Base-by-base conservation (phyloP, 2,329 filamentous ascomycete species). In the Sporothrix phasma region DNA sequence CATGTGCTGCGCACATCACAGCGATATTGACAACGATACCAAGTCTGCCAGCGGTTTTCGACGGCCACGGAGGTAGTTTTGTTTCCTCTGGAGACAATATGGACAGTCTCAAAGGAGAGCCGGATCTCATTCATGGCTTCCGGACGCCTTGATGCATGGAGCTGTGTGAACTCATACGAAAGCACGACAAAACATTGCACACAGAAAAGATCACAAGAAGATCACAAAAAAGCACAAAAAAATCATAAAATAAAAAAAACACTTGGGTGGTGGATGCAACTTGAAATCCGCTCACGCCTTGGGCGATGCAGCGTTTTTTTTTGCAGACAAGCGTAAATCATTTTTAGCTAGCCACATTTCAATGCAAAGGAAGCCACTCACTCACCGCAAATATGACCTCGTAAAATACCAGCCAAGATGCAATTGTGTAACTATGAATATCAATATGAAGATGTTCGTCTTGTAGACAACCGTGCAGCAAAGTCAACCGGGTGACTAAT, bases 191-290 rank as follows among this genome's bases (percentile, higher is more conserved):
- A 15, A 19, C 34, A 26, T 39, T 22, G 51, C 34, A 54, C 47
- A 62, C 24, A 22, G 37, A 43, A 22, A 24, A 53, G 49, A 59
- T 59, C 31, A 56, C 39, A 61, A 29, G 49, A 61, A 56, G n/a
- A n/a, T n/a, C n/a, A n/a, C 58, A 53, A 22, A 65, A 56, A 59
- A 67, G 29, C 54, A 3, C 3, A 54, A 54, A 54, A 56, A 39
- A 56, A 37, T 37, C 7, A 10, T 10, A 54, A 54, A 56, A 39
- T 4, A 24, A 39, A 54, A 54, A 54, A 54, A 54, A 56, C 1
- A 37, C 3, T 17, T 17, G 51, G 51, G 51, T 56, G 31, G 31
- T 24, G 31, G 51, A 56, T 56, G 51, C 47, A 24, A 24, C 24
- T 19, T 13, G 51, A 13, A 15, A 10, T 19, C 24, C 24, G 31